Conservation (phyloP, 306 rosid species). For the Notholithocarpus densiflorus region DNA sequence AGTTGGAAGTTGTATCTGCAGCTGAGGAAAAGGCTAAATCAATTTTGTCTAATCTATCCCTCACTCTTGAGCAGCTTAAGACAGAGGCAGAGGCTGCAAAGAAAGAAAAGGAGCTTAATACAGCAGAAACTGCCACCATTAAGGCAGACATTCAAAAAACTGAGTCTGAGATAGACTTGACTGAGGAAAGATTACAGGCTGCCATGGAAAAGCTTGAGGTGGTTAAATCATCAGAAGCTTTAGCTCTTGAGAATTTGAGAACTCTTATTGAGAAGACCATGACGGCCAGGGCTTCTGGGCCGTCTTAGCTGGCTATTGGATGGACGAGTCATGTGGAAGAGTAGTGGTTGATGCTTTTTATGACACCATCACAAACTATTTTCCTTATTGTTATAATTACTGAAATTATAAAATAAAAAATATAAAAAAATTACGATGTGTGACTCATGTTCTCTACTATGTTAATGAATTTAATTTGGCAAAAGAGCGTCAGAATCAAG, state of each 20-base stretch:
- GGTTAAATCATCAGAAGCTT: slow-evolving; percentile 55
- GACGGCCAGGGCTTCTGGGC: slow-evolving; percentile 56
- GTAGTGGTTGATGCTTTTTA: too few species aligned
- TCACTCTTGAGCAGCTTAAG: slow-evolving; percentile 57
- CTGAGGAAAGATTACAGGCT: slow-evolving; percentile 59
- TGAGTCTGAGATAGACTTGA: slow-evolving; percentile 53
- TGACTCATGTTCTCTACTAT: too few species aligned
- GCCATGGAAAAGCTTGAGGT: slow-evolving; percentile 66
- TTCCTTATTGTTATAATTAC: too few species aligned
- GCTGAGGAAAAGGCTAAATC: slow-evolving; percentile 67
- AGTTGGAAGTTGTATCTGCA: slow-evolving; percentile 62
- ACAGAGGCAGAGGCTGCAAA: slow-evolving; percentile 48
- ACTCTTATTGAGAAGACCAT: slow-evolving; percentile 49
- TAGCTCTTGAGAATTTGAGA: slow-evolving; percentile 59
- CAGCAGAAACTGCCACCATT: slow-evolving; percentile 40
- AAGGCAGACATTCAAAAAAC: slow-evolving; percentile 45
- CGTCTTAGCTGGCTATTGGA: too few species aligned
- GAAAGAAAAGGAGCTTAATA: slow-evolving; percentile 45
- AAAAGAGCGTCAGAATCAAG: too few species aligned
- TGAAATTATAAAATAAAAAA: too few species aligned
- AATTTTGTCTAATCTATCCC: slow-evolving; percentile 46
- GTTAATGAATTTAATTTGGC: too few species aligned
- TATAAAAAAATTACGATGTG: too few species aligned
- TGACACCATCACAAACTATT: too few species aligned
- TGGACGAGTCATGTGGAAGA: too few species aligned